Base-by-base conservation (phyloP, 306 rosid genomes). In the Casuarina cunninghamiana region DNA sequence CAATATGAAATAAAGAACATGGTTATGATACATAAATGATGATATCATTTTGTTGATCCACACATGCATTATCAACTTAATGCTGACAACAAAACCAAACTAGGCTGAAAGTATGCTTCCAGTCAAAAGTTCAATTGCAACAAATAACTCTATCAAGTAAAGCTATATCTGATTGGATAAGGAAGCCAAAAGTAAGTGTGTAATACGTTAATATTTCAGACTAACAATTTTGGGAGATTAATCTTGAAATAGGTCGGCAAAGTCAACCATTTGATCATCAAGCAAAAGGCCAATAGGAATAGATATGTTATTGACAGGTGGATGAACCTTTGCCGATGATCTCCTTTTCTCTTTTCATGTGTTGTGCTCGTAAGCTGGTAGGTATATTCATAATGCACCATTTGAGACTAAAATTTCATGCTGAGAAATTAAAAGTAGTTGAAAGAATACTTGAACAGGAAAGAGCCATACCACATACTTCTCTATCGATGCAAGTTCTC, bases 401-500 rank as follows among this genome's bases (percentile, higher is more conserved):
- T 13, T 69, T 21, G 77, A 80, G 51, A 57, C 60, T 73, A 77
- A 53, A 55, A 48, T 6, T 37, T 42, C 72, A 76, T 62, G 71
- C 61, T 75, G 78, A 74, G 68, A 57, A 66, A 44, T 75, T 11
- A 45, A 75, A 75, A 57, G 46, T 7, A 19, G 37, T 38, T 62
- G 19, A 73, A 42, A 77, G 26, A 49, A 79, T 62, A 78, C 84
- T 80, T 67, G 49, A 76, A 83, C 37, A 80, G 83, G 42, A 48
- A 84, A 88, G 84, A 78, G 73, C 73, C 98, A 83, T 88, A 92
- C 97, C 97, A 95, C 92, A 80, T 92, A 95, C 88, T 95, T 91
- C 97, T 95, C 98, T 77, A 95, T 88, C 79, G 83, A 77, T 53
- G 76, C 97, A 80, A 95, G 97, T 78, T 95, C 98, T 54, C 95